Evolutionary conservation across 495 filamentous ascomycete genomes (phyloP).

Genomic region (Penicillium crystallinum): DNA sequence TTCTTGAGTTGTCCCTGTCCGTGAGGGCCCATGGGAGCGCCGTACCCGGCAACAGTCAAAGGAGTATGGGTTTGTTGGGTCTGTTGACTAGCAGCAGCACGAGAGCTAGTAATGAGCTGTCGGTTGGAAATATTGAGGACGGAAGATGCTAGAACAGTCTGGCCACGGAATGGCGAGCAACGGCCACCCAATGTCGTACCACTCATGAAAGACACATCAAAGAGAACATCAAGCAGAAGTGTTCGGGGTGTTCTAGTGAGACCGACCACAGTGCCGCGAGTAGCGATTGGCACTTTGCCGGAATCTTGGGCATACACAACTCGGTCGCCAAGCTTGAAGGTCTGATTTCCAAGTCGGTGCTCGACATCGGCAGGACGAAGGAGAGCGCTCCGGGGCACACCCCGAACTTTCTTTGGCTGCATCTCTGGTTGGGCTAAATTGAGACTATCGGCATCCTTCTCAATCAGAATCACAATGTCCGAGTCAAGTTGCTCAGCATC

Average conservation of each 20-base stretch:
- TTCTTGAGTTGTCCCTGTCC: conserved; percentile 65
- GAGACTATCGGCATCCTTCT: conserved; percentile 63
- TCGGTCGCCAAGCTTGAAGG: conserved; percentile 81
- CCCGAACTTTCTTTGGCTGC: conserved; percentile 54
- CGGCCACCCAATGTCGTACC: conserved; percentile 83
- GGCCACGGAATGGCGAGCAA: conserved; percentile 93
- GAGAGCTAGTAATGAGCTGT: conserved; percentile 72
- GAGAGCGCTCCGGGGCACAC: conserved; percentile 79
- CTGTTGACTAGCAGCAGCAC: conserved; percentile 60
- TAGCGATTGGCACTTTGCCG: conserved; percentile 91
- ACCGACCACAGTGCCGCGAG: conserved; percentile 86
- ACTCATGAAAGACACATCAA: conserved; percentile 93
- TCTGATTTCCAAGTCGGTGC: conserved; percentile 79
- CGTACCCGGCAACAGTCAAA: conserved; percentile 57
- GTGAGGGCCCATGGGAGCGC: conserved; percentile 47
- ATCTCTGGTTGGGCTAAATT: conserved; percentile 48
- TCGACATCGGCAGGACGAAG: conserved; percentile 90
- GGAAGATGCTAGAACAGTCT: conserved; percentile 75
- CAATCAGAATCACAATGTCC: conserved; percentile 76
- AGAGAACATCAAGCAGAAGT: conserved; percentile 83
- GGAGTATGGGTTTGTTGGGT: conserved; percentile 45
- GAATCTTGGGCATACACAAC: conserved; percentile 89
- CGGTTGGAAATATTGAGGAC: conserved; percentile 82
- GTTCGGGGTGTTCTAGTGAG: conserved; percentile 78
- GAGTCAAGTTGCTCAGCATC: conserved; percentile 96